Percentiles rank a stretch among this genome's conserved stretches.
These are phyloP conservation scores for Skeletonema marinoi DNA, from an alignment of 108 stramenopile genomes.

Conservation along the genomic window DNA sequence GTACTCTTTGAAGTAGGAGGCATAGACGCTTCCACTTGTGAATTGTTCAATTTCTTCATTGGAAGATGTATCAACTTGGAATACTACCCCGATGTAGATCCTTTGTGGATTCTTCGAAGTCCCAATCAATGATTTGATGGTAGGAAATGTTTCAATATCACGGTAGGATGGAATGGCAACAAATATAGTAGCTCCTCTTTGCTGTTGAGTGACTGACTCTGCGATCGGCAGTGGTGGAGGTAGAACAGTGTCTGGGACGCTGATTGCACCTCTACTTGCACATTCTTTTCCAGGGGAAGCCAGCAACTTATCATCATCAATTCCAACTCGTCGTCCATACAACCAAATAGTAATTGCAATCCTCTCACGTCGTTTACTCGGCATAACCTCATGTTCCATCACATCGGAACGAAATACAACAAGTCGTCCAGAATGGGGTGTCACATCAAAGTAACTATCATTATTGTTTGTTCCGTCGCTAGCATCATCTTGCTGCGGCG, in stretches of 20 bases:
- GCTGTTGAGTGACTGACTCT: background rate
- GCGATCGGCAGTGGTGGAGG: conserved; percentile 20
- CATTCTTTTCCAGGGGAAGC: background rate
- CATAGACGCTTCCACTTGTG: background rate
- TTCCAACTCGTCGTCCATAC: conserved; percentile 39
- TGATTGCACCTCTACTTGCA: background rate
- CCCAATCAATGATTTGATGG: conserved; percentile 65
- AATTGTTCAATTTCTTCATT: conserved; percentile 25
- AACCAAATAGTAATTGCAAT: conserved; percentile 78
- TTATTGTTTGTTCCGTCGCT: background rate
- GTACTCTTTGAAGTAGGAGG: background rate
- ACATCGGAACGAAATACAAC: conserved; percentile 74
- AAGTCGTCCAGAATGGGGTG: conserved; percentile 59
- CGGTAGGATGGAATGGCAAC: conserved; percentile 86
- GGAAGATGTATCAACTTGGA: conserved; percentile 55
- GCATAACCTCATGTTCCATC: conserved; percentile 72
- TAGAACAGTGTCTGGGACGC: background rate
- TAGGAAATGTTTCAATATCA: conserved; percentile 77
- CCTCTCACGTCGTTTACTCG: conserved; percentile 54
- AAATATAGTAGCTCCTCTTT: conserved; percentile 61
- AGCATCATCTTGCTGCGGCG: background rate
- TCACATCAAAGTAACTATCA: conserved; percentile 28
- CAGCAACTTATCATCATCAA: background rate
- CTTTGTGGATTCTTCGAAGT: conserved; percentile 64
- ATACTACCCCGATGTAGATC: conserved; percentile 73